These are phyloP conservation scores for Cercospora janseana DNA, from an alignment of 2,329 filamentous ascomycete species.

Conservation along the genomic window DNA sequence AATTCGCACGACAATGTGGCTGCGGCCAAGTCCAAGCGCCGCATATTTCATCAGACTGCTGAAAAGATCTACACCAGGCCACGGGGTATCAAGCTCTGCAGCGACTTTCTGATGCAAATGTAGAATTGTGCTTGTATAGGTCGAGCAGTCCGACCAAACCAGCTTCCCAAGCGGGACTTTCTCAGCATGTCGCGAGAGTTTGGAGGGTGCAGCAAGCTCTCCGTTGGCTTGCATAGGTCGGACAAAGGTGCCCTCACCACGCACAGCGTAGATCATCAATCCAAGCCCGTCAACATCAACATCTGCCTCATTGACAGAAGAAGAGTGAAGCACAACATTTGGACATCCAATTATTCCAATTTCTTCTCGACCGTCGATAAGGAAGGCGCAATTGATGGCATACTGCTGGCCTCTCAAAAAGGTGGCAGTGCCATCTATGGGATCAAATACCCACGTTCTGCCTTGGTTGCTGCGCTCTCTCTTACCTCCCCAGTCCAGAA, in stretches of 20 bases:
- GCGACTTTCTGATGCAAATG: conserved; percentile 42
- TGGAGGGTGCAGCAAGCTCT: conserved; percentile 18
- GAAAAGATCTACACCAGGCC: conserved; percentile 53
- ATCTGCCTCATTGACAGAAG: conserved; percentile 48
- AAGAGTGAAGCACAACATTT: conserved; percentile 52
- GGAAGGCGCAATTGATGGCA: conserved; percentile 58
- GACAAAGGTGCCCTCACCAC: conserved; percentile 47
- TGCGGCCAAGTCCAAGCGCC: conserved; percentile 25
- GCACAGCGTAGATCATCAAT: conserved; percentile 48
- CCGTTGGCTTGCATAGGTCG: conserved; percentile 25
- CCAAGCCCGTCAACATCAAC: conserved; percentile 50
- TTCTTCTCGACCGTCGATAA: conserved; percentile 57
- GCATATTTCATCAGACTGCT: conserved; percentile 50
- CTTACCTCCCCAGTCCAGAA: conserved; percentile 57
- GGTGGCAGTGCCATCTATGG: conserved; percentile 63
- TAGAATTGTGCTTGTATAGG: conserved; percentile 42
- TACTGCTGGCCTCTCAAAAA: conserved; percentile 63
- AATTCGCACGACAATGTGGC: conserved; percentile 26
- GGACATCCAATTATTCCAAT: conserved; percentile 63
- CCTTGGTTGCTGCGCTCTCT: conserved; percentile 44
- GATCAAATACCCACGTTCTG: conserved; percentile 62
- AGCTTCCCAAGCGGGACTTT: conserved; percentile 34
- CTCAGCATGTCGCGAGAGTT: conserved; percentile 28
- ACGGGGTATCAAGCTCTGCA: conserved; percentile 42
- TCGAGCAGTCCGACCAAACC: conserved; percentile 48